Percentiles rank a stretch among this genome's conserved stretches.
Evolutionary conservation across 176 grass and related monocot species (phyloP).

Genomic region (Ananas comosus): DNA sequence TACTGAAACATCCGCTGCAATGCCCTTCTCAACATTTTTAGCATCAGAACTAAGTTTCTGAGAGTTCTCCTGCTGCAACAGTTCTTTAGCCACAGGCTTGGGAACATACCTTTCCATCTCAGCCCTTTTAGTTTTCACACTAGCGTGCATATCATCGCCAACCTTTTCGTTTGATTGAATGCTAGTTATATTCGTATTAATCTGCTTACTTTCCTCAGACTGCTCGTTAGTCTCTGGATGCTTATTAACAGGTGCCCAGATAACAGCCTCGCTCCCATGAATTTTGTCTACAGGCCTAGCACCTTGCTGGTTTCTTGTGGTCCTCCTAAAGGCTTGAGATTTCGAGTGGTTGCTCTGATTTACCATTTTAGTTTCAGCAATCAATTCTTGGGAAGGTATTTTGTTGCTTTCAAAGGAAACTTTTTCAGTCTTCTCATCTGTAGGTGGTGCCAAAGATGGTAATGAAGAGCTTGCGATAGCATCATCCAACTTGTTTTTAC

Average conservation of each 20-base stretch:
- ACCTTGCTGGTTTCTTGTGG: conserved; percentile 56
- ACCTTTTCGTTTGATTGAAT: conserved; percentile 27
- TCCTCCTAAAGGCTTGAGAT: conserved; percentile 44
- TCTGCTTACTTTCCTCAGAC: conserved; percentile 33
- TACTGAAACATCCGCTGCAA: conserved; percentile 25
- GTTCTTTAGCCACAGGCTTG: conserved; percentile 72
- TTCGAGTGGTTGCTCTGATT: conserved; percentile 41
- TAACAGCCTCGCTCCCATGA: conserved; percentile 43
- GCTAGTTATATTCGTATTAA: conserved; percentile 8
- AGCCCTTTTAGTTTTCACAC: conserved; percentile 70
- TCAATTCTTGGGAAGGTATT: conserved; percentile 31
- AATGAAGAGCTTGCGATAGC: conserved; percentile 25
- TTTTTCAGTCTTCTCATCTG: conserved; percentile 30
- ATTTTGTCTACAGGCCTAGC: conserved; percentile 41
- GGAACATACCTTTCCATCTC: conserved; percentile 99
- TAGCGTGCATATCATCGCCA: conserved; percentile 34
- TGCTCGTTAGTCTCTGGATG: conserved; percentile 37
- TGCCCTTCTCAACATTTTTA: conserved; percentile 24
- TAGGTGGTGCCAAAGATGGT: conserved; percentile 14
- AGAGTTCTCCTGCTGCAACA: conserved; percentile 48
- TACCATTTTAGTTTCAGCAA: conserved; percentile 44
- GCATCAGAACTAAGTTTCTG: conserved; percentile 18
- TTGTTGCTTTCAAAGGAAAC: conserved; percentile 24
- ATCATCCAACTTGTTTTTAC: conserved; percentile 73
- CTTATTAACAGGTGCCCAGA: conserved; percentile 73